Evolutionary conservation across 2,329 filamentous ascomycete genomes (phyloP), one percentile per base, ranked within the genome.

Genomic region (Cordyceps tenuipes): DNA sequence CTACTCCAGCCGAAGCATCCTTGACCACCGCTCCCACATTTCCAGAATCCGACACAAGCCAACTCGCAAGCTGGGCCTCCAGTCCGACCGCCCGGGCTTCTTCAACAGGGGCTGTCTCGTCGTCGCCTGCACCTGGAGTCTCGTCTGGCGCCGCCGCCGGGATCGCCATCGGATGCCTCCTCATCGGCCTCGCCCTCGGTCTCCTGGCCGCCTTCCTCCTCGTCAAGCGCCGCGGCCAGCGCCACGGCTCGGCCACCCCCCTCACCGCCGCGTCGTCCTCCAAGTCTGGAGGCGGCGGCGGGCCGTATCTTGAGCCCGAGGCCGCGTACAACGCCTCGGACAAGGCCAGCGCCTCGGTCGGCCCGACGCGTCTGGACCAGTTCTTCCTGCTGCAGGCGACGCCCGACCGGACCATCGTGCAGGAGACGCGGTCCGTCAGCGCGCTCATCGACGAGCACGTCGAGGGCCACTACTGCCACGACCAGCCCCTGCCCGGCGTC

Each of bases 381-480:
- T 75, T 74, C 48, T 68, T 77, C 7, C 34, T 36, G 12, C 67
- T 75, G 12, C 69, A 72, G 15, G 62, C 71, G 1, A 70, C 65
- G 0, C 68, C 75, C 0, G 74, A 77, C 60, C 66, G 68, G n/a
- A 68, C 72, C 2, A 69, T 77, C 9, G 61, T 63, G 4, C 48
- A 61, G 4, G 73, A 75, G 49, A 61, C 77, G 6, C 63, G 66
- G 4, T 67, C 72, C 0, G 59, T 77, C 3, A 67, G 68, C 1
- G 65, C 70, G 5, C 68, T 76, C 5, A 69, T 78, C 12, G 68
- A 71, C 31, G 69, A 73, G 43, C 76, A 79, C 61, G 71, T 76
- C 44, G 70, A 76, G 57, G 71, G 66, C 56, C 64, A 76, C 54
- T 78, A 78, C 54, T 78, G 77, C 54, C 73, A 75, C 57, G 50